These are phyloP conservation scores for Mallotus nudiflorus DNA, from an alignment of 345 rosid species.

Conservation along the genomic window DNA sequence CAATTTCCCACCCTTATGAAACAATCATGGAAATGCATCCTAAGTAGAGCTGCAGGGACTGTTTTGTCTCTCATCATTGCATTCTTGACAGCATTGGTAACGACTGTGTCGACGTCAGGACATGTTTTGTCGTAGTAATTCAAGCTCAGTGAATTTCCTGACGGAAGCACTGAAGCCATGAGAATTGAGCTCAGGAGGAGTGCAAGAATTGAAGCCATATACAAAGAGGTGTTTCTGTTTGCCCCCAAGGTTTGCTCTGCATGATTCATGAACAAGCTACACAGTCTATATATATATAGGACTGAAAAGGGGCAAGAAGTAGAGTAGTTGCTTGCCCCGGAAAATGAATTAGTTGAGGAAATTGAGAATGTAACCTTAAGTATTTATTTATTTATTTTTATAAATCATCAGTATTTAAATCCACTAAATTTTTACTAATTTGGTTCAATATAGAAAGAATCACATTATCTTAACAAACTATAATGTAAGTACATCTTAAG, in stretches of 20 bases:
- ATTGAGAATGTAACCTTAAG: neutral
- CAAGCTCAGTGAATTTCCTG: slow-evolving; percentile 34
- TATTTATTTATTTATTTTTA: too few relatives aligned
- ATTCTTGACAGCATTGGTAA: slow-evolving; percentile 31
- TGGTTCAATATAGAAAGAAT: too few relatives aligned
- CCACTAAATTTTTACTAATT: too few relatives aligned
- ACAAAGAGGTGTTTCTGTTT: neutral
- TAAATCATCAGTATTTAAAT: too few relatives aligned
- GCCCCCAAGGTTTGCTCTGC: slow-evolving; percentile 1
- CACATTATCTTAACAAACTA: too few relatives aligned
- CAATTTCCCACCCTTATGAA: slow-evolving; percentile 38
- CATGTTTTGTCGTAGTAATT: slow-evolving; percentile 51
- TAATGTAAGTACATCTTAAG: too few relatives aligned
- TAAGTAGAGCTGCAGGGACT: slow-evolving; percentile 45
- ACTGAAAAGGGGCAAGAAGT: neutral
- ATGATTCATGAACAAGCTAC: slow-evolving; percentile 1
- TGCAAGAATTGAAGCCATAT: slow-evolving; percentile 29
- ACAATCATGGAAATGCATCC: slow-evolving; percentile 59
- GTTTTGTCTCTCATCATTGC: slow-evolving; percentile 38
- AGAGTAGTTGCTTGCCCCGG: neutral
- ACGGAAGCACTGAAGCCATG: slow-evolving; percentile 14
- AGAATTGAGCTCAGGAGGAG: slow-evolving; percentile 28
- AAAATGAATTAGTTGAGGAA: slow-evolving; percentile 9
- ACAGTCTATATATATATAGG: slow-evolving; percentile 13
- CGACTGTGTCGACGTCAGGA: slow-evolving; percentile 34